Conservation (phyloP, 805 yeast species). For the Pichia kluyveri region DNA sequence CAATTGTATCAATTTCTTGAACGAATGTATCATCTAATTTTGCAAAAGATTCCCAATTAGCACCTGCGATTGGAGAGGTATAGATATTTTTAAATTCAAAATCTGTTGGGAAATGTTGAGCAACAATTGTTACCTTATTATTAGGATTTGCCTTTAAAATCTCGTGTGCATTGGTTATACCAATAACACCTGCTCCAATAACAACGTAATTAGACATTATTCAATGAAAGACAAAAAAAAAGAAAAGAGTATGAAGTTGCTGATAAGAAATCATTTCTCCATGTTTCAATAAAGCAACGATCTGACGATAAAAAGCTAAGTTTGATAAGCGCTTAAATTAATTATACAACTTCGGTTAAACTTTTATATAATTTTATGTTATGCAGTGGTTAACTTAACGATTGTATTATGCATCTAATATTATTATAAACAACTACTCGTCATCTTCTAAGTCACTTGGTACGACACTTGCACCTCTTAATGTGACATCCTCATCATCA, state of each 20-base stretch:
- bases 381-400: too few relatives aligned
- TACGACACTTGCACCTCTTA: conserved; percentile 29
- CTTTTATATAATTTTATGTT: too few relatives aligned
- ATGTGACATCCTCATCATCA: conserved; percentile 30
- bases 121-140: conserved; percentile 34
- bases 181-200: conserved; percentile 45
- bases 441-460: conserved; percentile 20
- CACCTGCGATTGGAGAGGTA: conserved; percentile 66
- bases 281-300: too few relatives aligned
- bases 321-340: too few relatives aligned
- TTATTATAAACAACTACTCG: too few relatives aligned
- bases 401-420: too few relatives aligned
- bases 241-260: neutral
- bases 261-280: too few relatives aligned
- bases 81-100: conserved; percentile 34
- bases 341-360: too few relatives aligned
- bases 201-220: conserved; percentile 16
- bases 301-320: too few relatives aligned
- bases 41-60: conserved; percentile 62
- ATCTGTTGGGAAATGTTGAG: conserved; percentile 49
- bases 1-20: conserved; percentile 36
- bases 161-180: conserved; percentile 41
- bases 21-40: conserved; percentile 26
- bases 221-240: neutral
- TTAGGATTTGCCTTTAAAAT: conserved; percentile 28